Conservation (phyloP, 306 rosid genomes). For the Sesbania bispinosa region DNA sequence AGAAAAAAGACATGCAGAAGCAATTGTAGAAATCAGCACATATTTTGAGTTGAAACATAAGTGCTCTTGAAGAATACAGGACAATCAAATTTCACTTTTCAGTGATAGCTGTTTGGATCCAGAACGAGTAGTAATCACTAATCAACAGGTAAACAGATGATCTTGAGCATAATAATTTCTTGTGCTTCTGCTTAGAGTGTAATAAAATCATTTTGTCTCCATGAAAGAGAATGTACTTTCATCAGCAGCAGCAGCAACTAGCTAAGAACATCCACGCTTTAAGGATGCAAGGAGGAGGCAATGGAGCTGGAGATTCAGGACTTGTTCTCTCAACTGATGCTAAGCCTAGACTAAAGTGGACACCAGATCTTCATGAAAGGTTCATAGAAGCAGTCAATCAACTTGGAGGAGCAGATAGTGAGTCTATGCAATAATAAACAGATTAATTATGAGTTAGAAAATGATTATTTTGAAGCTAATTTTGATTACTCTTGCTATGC, state of each 20-base stretch:
- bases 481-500: constrained; percentile 21
- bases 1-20: constrained; percentile 20
- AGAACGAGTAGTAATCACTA: too few species aligned
- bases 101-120: too few species aligned
- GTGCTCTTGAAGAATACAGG: constrained; percentile 20
- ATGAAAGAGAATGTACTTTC: constrained; percentile 46
- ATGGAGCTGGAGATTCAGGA: constrained; percentile 55
- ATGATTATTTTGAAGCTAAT: constrained; percentile 2
- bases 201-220: constrained; percentile 18
- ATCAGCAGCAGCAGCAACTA: constrained; percentile 49
- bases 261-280: constrained; percentile 56
- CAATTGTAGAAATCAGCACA: constrained; percentile 2
- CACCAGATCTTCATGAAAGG: constrained; percentile 78
- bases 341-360: constrained; percentile 91
- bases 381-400: constrained; percentile 84
- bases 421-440: constrained; percentile 27
- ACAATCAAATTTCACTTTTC: constrained; percentile 23
- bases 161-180: constrained; percentile 10
- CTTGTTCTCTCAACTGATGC: constrained; percentile 89
- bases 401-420: constrained; percentile 88
- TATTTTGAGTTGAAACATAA: constrained; percentile 22
- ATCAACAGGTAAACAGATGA: constrained; percentile 29
- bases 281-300: constrained; percentile 48
- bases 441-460: background rate
- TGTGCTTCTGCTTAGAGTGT: constrained; percentile 18